Conservation (phyloP, 768 basidiomycete species). For the Suillus plorans region DNA sequence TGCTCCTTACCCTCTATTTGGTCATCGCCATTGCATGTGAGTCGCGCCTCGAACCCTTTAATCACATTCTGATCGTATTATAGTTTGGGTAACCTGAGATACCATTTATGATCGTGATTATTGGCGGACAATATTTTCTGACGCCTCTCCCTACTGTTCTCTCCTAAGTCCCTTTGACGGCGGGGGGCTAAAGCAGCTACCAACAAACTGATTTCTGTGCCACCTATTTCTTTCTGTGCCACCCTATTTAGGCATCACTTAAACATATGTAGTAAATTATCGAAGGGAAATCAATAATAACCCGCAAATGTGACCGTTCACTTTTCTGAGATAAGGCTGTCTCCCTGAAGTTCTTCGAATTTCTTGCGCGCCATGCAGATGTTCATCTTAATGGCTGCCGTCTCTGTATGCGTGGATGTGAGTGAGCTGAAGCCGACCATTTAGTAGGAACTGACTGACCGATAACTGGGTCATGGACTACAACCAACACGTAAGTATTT, state of each 20-base stretch:
- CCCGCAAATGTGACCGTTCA: neutral
- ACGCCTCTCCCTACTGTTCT: neutral
- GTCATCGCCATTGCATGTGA: slow-evolving; percentile 42
- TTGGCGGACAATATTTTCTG: neutral
- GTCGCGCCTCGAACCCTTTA: slow-evolving; percentile 12
- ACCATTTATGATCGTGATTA: neutral
- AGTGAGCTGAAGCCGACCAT: slow-evolving; percentile 3
- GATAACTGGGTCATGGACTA: slow-evolving; percentile 86
- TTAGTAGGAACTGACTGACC: slow-evolving; percentile 45
- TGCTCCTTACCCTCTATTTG: slow-evolving; percentile 44
- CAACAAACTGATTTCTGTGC: neutral
- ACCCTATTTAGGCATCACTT: neutral
- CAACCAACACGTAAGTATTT: slow-evolving; percentile 90
- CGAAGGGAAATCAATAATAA: neutral
- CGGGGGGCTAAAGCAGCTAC: neutral
- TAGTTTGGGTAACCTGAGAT: slow-evolving; percentile 13
- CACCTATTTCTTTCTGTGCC: neutral
- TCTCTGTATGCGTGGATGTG: slow-evolving; percentile 51
- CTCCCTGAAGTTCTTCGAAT: slow-evolving; percentile 86
- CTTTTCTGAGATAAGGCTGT: slow-evolving; percentile 44
- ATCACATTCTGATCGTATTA: neutral
- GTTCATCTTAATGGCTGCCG: slow-evolving; percentile 84
- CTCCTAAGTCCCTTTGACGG: neutral
- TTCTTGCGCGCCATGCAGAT: slow-evolving; percentile 83
- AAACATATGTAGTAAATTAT: neutral